phyloP scores from a whole-genome alignment of 768 basidiomycete genomes.

The Suillus decipiens region DNA sequence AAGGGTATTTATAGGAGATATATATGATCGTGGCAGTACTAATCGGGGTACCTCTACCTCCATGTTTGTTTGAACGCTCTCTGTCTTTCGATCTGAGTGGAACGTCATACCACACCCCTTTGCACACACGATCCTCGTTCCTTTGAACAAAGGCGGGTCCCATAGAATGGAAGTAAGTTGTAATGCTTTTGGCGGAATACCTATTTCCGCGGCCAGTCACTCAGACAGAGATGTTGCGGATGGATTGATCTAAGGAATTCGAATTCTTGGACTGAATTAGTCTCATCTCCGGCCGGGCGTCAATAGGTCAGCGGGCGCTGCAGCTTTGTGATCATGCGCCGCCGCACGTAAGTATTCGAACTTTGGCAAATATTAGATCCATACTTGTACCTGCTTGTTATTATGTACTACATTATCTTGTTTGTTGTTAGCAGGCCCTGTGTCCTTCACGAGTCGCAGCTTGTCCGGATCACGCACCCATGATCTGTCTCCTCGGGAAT shows the following conservation, averaged over 20 bases:
- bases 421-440: neutral
- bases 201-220: conserved; percentile 12
- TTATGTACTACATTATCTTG: conserved; percentile 1
- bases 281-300: neutral
- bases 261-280: neutral
- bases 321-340: neutral
- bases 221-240: neutral
- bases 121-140: neutral
- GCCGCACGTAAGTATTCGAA: neutral
- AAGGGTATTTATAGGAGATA: neutral
- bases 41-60: too few species aligned
- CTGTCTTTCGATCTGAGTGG: neutral
- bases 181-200: conserved; percentile 1
- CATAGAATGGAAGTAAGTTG: neutral
- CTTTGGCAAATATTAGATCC: neutral
- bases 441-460: neutral
- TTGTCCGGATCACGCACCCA: neutral
- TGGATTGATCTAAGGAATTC: neutral
- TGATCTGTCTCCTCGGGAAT: neutral
- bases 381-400: conserved; percentile 1
- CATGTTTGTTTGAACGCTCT: neutral
- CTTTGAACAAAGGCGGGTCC: neutral
- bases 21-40: neutral
- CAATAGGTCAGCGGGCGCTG: neutral
- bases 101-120: neutral